phyloP scores from a whole-genome alignment of 2,329 filamentous ascomycete species.

The Falciphora oryzae region DNA sequence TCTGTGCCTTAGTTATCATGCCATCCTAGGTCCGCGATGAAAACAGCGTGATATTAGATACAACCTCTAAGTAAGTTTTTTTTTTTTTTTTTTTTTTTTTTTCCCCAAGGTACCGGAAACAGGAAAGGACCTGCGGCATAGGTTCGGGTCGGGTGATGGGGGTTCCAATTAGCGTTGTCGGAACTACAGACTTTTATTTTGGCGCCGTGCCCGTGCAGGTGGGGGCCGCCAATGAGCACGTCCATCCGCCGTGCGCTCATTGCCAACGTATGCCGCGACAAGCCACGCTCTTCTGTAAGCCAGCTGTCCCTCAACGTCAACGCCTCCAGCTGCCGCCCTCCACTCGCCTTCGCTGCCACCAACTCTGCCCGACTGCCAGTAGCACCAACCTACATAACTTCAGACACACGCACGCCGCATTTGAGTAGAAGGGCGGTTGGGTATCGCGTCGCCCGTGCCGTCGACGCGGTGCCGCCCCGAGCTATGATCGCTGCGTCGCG shows the following conservation, averaged over 20 bases:
- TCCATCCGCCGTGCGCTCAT: background rate
- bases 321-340: background rate
- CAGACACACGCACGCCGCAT: background rate
- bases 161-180: background rate
- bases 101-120: too few relatives aligned
- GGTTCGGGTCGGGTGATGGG: too few relatives aligned
- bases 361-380: too few relatives aligned
- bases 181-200: background rate
- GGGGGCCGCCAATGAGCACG: background rate
- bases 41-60: too few relatives aligned
- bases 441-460: background rate
- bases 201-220: background rate
- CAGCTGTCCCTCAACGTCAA: slow-evolving; percentile 1
- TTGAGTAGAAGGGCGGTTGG: background rate
- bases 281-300: background rate
- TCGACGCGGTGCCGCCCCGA: background rate
- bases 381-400: background rate
- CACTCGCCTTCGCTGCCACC: background rate
- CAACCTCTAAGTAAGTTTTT: too few relatives aligned
- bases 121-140: too few relatives aligned
- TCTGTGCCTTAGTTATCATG: too few relatives aligned
- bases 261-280: background rate
- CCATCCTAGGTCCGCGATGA: too few relatives aligned
- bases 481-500: slow-evolving; percentile 7
- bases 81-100: too few relatives aligned